phyloP scores from a whole-genome alignment of 2,329 filamentous ascomycete species.

The Fusarium dlaminii region DNA sequence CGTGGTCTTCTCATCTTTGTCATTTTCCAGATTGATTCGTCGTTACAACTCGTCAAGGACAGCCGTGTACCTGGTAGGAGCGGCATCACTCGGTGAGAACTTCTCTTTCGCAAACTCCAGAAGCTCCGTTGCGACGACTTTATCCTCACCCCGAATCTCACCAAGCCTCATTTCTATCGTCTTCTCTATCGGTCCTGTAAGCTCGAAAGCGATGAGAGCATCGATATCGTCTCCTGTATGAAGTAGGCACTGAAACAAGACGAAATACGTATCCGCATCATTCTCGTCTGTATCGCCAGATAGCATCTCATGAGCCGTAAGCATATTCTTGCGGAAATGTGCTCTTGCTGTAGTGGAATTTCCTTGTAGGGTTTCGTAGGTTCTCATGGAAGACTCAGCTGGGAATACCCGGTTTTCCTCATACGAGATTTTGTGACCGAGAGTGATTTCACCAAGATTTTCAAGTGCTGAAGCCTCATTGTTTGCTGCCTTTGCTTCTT shows the following conservation, averaged over 20 bases:
- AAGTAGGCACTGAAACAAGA: not conserved
- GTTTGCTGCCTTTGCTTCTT: not conserved
- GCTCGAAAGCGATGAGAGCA: not conserved
- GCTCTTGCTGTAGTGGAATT: not conserved
- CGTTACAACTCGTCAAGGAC: not conserved
- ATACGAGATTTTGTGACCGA: not conserved
- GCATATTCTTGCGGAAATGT: not conserved
- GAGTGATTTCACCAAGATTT: not conserved
- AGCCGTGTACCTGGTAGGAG: not conserved
- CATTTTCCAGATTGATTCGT: fast-evolving
- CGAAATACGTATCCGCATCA: not conserved
- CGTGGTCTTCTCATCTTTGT: not conserved
- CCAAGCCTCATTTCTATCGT: not conserved
- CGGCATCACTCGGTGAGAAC: not conserved
- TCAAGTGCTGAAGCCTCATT: not conserved
- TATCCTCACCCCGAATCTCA: not conserved
- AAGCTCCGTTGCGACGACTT: not conserved
- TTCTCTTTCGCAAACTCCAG: not conserved
- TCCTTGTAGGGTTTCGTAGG: not conserved
- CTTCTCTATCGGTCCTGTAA: not conserved
- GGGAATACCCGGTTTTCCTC: not conserved
- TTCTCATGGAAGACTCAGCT: not conserved
- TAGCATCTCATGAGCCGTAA: not conserved
- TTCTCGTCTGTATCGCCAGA: not conserved
- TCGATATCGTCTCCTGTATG: not conserved